A percentile compares a stretch with the other conserved stretches of the same genome.
Evolutionary conservation across 78 protist genomes (phyloP).

Genomic region (Abeoforma whisleri): DNA sequence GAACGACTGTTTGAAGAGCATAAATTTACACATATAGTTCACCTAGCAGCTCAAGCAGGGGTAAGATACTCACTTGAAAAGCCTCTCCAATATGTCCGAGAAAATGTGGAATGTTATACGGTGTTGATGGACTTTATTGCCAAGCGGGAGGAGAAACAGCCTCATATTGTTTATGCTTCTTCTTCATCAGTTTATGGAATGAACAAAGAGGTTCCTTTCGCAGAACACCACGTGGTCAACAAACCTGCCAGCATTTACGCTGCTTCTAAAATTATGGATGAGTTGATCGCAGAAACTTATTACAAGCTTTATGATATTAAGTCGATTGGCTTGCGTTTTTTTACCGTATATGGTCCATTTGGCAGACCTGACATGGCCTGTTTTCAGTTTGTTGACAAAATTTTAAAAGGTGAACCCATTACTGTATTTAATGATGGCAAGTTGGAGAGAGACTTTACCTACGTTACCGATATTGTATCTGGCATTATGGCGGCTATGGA

Average conservation of each 20-base stretch:
- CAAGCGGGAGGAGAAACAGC: background rate
- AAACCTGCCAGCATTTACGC: constrained; percentile 43
- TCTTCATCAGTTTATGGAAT: constrained; percentile 49
- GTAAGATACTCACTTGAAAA: constrained; percentile 50
- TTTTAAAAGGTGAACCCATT: constrained; percentile 19
- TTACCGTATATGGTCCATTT: constrained; percentile 65
- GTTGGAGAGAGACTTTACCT: constrained; percentile 54
- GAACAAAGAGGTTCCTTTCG: constrained; percentile 44
- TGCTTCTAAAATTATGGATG: constrained; percentile 50
- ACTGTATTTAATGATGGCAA: constrained; percentile 28
- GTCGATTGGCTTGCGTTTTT: constrained; percentile 49
- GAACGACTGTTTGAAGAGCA: background rate
- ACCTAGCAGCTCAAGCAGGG: constrained; percentile 68
- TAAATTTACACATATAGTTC: constrained; percentile 39
- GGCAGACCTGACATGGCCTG: constrained; percentile 65
- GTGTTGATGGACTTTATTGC: constrained; percentile 43
- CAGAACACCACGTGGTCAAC: constrained; percentile 28
- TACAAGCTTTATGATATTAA: constrained; percentile 39
- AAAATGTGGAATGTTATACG: constrained; percentile 49
- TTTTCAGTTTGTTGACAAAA: constrained; percentile 35
- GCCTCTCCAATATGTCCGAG: constrained; percentile 46
- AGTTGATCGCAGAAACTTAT: constrained; percentile 45
- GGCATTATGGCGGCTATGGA: constrained; percentile 39
- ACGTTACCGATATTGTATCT: constrained; percentile 46
- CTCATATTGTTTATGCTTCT: constrained; percentile 47